Percentiles rank a stretch among this genome's conserved stretches.
Conservation (phyloP, 805 yeast species). For the Torulaspora quercuum region DNA sequence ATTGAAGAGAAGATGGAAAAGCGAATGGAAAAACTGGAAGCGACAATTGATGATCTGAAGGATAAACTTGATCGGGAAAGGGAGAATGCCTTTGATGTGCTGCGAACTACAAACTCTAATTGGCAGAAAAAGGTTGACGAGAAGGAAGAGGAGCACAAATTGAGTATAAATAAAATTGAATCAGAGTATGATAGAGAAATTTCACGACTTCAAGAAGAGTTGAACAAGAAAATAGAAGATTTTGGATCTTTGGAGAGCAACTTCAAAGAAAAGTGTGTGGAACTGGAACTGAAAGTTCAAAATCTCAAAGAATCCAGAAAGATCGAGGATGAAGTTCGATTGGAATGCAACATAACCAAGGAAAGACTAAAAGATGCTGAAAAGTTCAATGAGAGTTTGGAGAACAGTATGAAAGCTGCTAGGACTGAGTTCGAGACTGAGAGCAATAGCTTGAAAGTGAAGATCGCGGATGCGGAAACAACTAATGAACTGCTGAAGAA, state of each 20-base stretch:
- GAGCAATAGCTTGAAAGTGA: too few relatives aligned
- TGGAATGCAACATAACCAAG: background rate
- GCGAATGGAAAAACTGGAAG: slow-evolving; percentile 5
- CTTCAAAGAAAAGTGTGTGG: slow-evolving; percentile 1
- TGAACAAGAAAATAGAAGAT: slow-evolving; percentile 6
- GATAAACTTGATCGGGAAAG: slow-evolving; percentile 6
- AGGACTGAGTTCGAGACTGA: too few relatives aligned
- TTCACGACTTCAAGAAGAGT: slow-evolving; percentile 1
- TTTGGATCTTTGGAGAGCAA: slow-evolving; percentile 4
- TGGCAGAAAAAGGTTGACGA: slow-evolving; percentile 11
- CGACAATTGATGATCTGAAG: slow-evolving; percentile 11
- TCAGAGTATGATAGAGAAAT: slow-evolving; percentile 5
- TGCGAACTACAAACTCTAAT: slow-evolving; percentile 4
- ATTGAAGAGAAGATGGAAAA: slow-evolving; percentile 7
- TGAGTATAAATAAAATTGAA: slow-evolving; percentile 5
- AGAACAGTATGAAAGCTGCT: too few relatives aligned
- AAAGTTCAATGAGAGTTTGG: background rate
- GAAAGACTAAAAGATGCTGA: background rate
- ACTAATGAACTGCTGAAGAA: too few relatives aligned
- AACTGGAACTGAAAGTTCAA: slow-evolving; percentile 3
- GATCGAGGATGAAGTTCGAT: background rate
- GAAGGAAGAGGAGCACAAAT: slow-evolving; percentile 5
- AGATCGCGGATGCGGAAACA: too few relatives aligned
- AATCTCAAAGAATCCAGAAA: slow-evolving; percentile 1
- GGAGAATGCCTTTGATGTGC: slow-evolving; percentile 3